Conservation (phyloP, 202 grass and related monocot genomes). For the Zoysia matrella region DNA sequence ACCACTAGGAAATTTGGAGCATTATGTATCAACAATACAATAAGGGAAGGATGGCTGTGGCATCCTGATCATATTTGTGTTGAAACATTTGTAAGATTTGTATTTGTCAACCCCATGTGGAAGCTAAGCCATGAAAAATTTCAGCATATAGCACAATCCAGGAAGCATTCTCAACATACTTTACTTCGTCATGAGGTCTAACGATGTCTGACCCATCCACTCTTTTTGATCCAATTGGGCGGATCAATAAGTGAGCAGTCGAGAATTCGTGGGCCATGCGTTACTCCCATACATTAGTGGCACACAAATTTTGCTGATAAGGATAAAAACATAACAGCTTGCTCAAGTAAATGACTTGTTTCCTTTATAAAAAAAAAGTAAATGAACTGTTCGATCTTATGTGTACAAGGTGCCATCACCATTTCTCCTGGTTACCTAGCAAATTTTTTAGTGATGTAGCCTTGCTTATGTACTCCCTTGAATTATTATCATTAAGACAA, state of each 20-base stretch:
- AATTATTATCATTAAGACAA: too few species aligned
- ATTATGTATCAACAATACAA: not conserved
- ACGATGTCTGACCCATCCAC: not conserved
- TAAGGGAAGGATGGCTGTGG: not conserved
- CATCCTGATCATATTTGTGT: not conserved
- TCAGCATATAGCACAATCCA: not conserved
- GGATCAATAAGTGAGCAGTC: not conserved
- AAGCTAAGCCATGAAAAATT: not conserved
- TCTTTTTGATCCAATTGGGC: too few species aligned
- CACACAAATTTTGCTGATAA: not conserved
- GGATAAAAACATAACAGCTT: not conserved
- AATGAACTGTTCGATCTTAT: not conserved
- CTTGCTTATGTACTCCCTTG: too few species aligned
- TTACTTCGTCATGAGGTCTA: not conserved
- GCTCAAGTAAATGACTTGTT: not conserved
- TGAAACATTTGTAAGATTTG: not conserved
- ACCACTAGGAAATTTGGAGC: conserved; percentile 10
- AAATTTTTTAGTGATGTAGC: not conserved
- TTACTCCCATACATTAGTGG: not conserved
- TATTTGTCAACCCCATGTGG: not conserved
- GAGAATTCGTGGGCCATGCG: not conserved
- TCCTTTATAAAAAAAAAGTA: not conserved
- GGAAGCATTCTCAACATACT: not conserved
- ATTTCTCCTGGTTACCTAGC: not conserved
- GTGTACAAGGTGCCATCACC: not conserved